Evolutionary conservation across 2,329 filamentous ascomycete genomes (phyloP), one percentile per base, ranked within the genome.

Genomic region (Neonectria faginata): DNA sequence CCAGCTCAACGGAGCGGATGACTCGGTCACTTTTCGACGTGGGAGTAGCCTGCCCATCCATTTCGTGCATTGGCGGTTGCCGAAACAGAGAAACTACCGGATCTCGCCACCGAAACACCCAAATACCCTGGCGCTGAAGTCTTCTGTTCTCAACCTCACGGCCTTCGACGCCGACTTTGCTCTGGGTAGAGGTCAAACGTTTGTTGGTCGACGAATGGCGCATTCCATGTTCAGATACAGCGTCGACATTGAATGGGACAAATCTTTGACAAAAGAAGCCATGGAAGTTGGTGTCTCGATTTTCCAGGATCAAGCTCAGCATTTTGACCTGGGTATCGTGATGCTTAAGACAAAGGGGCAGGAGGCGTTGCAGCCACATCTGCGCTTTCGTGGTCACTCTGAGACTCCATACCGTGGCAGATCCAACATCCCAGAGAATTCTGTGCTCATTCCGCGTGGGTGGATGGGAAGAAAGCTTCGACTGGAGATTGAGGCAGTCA

Each of bases 241-340:
- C 50, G 80, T 85, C 3, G 78, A 84, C 60, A 55, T 88, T 0
- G 74, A 79, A 14, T 88, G 83, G 69, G 57, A 69, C 0, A 79
- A 84, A 0, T 61, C 56, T 2, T 39, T 69, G 11, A 73, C 72
- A 0, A 66, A 66, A 0, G 52, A 74, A 1, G 80, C 81, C 1
- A 81, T 85, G 66, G 86, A 88, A 70, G 83, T 84, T 2, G 86
- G 86, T 0, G 76, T 88, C 5, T 83, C 82, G 0, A 75, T 82
- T 0, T 88, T 88, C 68, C 77, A 88, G 33, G 86, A 82, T 0
- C 82, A 88, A 72, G 81, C 84, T 62, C 83, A 87, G 63, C 85
- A 88, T 54, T 74, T 84, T 7, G 83, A 86, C 50, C 67, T 88
- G 6, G 80, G 81, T 0, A 62, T 84, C 8, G 79, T 79, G 8